These are phyloP conservation scores for Zymoseptoria passerinii DNA, from an alignment of 2,329 filamentous ascomycete species.

Conservation along the genomic window DNA sequence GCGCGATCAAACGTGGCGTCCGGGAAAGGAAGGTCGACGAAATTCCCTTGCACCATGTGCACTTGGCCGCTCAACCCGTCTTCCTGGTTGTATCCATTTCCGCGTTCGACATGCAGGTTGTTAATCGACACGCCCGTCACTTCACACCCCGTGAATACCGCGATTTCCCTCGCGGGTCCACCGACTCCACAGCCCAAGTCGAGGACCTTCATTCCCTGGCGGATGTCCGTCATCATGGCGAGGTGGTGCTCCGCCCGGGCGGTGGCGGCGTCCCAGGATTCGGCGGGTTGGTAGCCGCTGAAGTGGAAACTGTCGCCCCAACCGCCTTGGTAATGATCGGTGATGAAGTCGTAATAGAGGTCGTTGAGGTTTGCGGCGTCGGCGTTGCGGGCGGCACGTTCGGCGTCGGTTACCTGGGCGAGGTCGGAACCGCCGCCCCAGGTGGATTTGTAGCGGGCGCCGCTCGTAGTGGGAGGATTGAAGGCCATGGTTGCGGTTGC, in stretches of 20 bases:
- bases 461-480: neutral
- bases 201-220: slow-evolving; percentile 22
- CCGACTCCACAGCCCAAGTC: slow-evolving; percentile 30
- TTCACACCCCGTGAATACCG: slow-evolving; percentile 22
- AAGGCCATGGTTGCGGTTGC: neutral
- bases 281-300: slow-evolving; percentile 75
- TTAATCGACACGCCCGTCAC: slow-evolving; percentile 27
- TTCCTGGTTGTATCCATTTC: slow-evolving; percentile 59
- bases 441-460: neutral
- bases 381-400: neutral
- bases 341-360: slow-evolving; percentile 88
- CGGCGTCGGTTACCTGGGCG: neutral
- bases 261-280: slow-evolving; percentile 79
- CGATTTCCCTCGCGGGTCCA: slow-evolving; percentile 25
- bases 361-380: slow-evolving; percentile 7
- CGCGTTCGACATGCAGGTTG: slow-evolving; percentile 23
- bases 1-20: slow-evolving; percentile 25
- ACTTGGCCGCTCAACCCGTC: slow-evolving; percentile 70
- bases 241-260: slow-evolving; percentile 33
- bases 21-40: slow-evolving; percentile 22
- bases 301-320: slow-evolving; percentile 95
- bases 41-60: slow-evolving; percentile 67
- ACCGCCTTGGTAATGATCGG: slow-evolving; percentile 88
- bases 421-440: neutral
- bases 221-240: slow-evolving; percentile 19